A percentile compares a stretch with the other conserved stretches of the same genome.
phyloP scores from a whole-genome alignment of 495 filamentous ascomycete species.

The Lepraria neglecta region DNA sequence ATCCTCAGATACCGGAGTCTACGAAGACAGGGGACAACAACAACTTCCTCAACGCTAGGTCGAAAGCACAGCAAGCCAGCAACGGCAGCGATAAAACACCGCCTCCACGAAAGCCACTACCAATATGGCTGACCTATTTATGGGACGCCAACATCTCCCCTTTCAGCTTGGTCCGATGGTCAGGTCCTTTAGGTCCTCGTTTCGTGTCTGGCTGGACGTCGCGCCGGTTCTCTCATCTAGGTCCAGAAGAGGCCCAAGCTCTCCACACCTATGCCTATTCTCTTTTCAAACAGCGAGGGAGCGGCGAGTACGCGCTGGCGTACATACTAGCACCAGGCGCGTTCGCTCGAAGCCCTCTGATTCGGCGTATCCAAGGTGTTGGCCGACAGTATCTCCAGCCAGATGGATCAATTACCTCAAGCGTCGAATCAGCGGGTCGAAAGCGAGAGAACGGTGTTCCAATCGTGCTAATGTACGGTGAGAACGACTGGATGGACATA shows the following conservation, averaged over 20 bases:
- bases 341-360: constrained; percentile 80
- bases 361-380: constrained; percentile 79
- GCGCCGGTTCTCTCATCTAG: constrained; percentile 83
- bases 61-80: constrained; percentile 35
- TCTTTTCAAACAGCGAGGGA: constrained; percentile 88
- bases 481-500: constrained; percentile 98
- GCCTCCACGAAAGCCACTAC: constrained; percentile 56
- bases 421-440: constrained; percentile 27
- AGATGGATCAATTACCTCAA: constrained; percentile 27
- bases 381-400: constrained; percentile 56
- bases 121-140: constrained; percentile 81
- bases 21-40: constrained; percentile 48
- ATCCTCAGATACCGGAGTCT: constrained; percentile 26
- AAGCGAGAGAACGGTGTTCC: constrained; percentile 69
- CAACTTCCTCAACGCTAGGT: constrained; percentile 50
- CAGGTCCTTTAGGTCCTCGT: constrained; percentile 85
- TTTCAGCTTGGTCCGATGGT: constrained; percentile 80
- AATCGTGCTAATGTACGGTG: constrained; percentile 88
- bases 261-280: constrained; percentile 90
- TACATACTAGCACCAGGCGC: constrained; percentile 92
- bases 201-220: constrained; percentile 93
- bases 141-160: constrained; percentile 98
- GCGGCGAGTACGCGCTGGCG: constrained; percentile 87
- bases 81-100: constrained; percentile 32
- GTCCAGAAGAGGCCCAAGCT: constrained; percentile 69